Evolutionary conservation across 169 alveolate genomes (phyloP).

Genomic region (Plasmodium vivax): DNA sequence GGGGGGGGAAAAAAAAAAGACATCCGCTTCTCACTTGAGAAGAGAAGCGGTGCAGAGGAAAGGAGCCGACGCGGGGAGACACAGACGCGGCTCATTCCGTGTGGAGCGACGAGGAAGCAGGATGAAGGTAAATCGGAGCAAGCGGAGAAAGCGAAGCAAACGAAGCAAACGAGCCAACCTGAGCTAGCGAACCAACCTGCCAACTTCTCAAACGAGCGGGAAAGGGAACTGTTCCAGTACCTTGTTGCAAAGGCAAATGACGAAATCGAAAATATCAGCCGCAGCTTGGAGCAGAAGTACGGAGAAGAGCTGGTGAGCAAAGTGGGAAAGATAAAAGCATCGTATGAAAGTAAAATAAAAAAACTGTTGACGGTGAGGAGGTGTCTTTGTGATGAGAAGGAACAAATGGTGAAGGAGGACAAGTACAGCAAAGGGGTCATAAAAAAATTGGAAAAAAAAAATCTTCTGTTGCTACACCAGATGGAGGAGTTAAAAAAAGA

Average conservation of each 20-base stretch:
- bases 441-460: conserved; percentile 16
- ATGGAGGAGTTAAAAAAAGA: conserved; percentile 25
- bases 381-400: conserved; percentile 1
- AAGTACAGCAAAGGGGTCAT: conserved; percentile 15
- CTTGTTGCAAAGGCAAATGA: conserved; percentile 36
- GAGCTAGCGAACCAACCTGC: neutral
- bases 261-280: conserved; percentile 37
- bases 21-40: conserved; percentile 20
- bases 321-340: neutral
- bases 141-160: neutral
- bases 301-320: neutral
- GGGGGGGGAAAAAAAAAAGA: neutral
- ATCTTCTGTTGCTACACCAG: conserved; percentile 2
- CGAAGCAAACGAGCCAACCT: neutral
- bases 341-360: conserved; percentile 23
- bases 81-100: neutral
- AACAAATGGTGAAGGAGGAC: conserved; percentile 5
- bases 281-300: conserved; percentile 4
- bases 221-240: conserved; percentile 39
- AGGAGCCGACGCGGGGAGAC: neutral
- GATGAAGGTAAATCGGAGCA: neutral
- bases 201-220: conserved; percentile 24
- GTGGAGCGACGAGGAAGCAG: neutral
- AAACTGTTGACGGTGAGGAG: neutral
- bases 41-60: neutral